Conservation (phyloP, 495 filamentous ascomycete genomes). For the Terfezia claveryi region DNA sequence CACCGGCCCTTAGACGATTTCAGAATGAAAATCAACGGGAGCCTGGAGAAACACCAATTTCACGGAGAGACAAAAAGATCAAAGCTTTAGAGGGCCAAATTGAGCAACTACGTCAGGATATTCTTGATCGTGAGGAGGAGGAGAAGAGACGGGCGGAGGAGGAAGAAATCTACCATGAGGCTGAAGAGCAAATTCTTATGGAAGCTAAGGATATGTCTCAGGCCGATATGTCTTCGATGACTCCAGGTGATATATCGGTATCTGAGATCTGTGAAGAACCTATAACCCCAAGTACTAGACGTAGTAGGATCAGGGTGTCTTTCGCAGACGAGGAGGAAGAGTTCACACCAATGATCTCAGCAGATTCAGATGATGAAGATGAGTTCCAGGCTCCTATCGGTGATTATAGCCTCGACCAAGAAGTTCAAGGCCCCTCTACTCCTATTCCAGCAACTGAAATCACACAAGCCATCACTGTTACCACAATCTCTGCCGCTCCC, state of each 20-base stretch:
- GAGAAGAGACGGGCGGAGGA: conserved; percentile 13
- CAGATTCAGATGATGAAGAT: conserved; percentile 2
- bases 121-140: conserved; percentile 13
- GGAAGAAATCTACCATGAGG: conserved; percentile 19
- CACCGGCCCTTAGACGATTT: background rate
- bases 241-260: background rate
- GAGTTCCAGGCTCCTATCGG: conserved; percentile 3
- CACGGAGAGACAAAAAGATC: conserved; percentile 14
- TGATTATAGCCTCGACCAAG: background rate
- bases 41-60: conserved; percentile 5
- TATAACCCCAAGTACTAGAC: background rate
- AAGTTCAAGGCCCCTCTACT: background rate
- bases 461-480: background rate
- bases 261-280: background rate
- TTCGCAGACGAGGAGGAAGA: background rate
- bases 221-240: background rate
- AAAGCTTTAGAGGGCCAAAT: conserved; percentile 17
- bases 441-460: background rate
- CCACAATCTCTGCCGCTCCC: conserved; percentile 1
- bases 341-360: conserved; percentile 2
- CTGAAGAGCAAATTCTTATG: conserved; percentile 17
- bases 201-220: conserved; percentile 2
- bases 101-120: conserved; percentile 11
- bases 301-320: background rate
- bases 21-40: background rate